Percentiles rank a stretch among this genome's conserved stretches.
Conservation (phyloP, 257 asterid species). For the Lycium barbarum region DNA sequence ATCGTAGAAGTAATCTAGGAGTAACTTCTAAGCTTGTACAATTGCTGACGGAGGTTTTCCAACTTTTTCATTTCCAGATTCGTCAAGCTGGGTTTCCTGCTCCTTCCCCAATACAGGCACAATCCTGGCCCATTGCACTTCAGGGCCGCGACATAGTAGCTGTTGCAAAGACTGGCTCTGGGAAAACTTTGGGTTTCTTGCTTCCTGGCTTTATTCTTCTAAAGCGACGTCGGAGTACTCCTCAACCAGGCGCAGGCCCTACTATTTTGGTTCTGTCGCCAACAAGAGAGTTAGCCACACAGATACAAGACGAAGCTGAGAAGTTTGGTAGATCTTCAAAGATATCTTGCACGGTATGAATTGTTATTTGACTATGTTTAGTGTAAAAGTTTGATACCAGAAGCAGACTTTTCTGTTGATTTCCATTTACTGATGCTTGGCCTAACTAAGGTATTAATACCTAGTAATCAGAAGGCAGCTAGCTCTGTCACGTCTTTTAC, state of each 20-base stretch:
- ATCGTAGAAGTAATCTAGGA: conserved; percentile 43
- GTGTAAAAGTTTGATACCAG: neutral
- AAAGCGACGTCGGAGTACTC: conserved; percentile 63
- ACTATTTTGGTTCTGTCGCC: conserved; percentile 95
- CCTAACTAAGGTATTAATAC: neutral
- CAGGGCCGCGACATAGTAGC: conserved; percentile 96
- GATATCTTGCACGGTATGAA: conserved; percentile 87
- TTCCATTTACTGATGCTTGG: neutral
- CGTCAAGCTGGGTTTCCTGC: conserved; percentile 90
- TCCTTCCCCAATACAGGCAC: conserved; percentile 99
- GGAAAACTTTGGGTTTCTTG: conserved; percentile 94
- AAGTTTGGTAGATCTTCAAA: conserved; percentile 89
- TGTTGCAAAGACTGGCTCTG: conserved; percentile 99
- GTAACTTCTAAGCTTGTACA: conserved; percentile 46
- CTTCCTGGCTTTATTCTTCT: conserved; percentile 91
- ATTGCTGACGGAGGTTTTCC: conserved; percentile 52
- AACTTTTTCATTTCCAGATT: conserved; percentile 71
- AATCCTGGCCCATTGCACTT: conserved; percentile 98
- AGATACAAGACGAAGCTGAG: conserved; percentile 93
- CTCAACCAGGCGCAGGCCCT: conserved; percentile 88
- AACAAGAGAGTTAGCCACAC: conserved; percentile 96
- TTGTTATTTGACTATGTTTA: conserved; percentile 21
- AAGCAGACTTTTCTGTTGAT: neutral
- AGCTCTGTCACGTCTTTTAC: neutral
- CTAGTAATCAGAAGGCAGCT: neutral